Conservation (phyloP, 2,329 filamentous ascomycete genomes). For the Erysiphe pulchra region DNA sequence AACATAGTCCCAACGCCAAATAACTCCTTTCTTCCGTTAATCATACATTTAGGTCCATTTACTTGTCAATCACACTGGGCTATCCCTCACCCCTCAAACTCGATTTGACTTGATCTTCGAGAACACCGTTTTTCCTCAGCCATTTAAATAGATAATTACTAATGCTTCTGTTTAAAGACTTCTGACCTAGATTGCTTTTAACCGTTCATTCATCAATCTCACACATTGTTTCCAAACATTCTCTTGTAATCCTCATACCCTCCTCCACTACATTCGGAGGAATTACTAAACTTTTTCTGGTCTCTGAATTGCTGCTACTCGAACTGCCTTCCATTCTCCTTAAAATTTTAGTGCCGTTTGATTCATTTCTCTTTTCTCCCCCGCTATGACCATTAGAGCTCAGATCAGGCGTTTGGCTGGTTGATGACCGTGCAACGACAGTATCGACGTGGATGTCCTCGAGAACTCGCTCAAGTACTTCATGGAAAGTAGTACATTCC, state of each 20-base stretch:
- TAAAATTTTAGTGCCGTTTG: conserved; percentile 5
- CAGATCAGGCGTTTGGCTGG: neutral
- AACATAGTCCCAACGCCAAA: too few relatives aligned
- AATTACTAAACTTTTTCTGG: conserved; percentile 22
- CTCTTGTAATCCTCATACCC: conserved; percentile 30
- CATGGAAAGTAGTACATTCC: conserved; percentile 33
- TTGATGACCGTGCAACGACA: neutral
- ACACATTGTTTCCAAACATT: conserved; percentile 24
- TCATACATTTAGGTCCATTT: too few relatives aligned
- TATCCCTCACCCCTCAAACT: too few relatives aligned
- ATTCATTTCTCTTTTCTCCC: conserved; percentile 5
- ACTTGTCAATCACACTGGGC: too few relatives aligned
- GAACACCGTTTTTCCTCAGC: too few relatives aligned
- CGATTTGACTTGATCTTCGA: too few relatives aligned
- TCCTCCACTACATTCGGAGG: conserved; percentile 34
- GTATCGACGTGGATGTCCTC: conserved; percentile 24
- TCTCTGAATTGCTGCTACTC: conserved; percentile 5
- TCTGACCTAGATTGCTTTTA: too few relatives aligned
- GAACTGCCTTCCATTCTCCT: conserved; percentile 1
- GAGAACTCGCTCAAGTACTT: conserved; percentile 32
- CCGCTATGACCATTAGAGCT: neutral
- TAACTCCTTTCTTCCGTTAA: too few relatives aligned
- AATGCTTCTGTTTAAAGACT: too few relatives aligned
- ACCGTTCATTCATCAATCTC: conserved; percentile 5
- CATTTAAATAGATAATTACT: too few relatives aligned